Evolutionary conservation across 2,329 filamentous ascomycete species (phyloP), one percentile per base, ranked within the genome.

Genomic region (Colletotrichum truncatum): DNA sequence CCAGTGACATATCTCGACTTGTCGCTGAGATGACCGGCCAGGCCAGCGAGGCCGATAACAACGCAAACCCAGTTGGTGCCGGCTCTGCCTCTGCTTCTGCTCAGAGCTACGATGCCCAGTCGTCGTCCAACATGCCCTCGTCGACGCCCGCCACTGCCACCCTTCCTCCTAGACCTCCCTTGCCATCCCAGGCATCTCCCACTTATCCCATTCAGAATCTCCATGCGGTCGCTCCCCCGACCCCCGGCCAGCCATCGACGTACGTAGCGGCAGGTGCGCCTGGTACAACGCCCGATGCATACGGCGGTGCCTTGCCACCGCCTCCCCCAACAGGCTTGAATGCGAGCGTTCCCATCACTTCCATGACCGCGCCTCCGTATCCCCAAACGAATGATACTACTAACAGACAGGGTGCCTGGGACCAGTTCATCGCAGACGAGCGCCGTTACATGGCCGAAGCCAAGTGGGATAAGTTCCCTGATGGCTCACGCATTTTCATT

Each of bases 401-500:
- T 68, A 78, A 90, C 62, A 84, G 87, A 58, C 89, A 93, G 73
- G 86, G 86, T 71, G 83, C 85, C 51, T 95, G 92, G 79, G 91
- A 94, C 62, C 83, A 86, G 11, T 95, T 94, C 73, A 80, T 93
- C 61, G 83, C 85, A 39, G 89, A 93, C 69, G 93, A 95, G 77
- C 85, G 90, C 67, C 86, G 85, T 69, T 93, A 93, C 75, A 91
- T 93, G 70, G 87, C 88, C 0, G 91, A 94, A 72, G 92, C 90
- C 28, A 89, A 91, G 71, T 95, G 92, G 92, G 91, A 94, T 72
- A 87, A 89, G 67, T 95, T 95, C 72, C 92, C 93, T 0, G 84
- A 89, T 55, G 91, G 90, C 4, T 94, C 92, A 16, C 85, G 93
- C 66, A 84, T 96, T 54, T 95, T 95, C 74, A 93, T 96, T 75